phyloP scores from a whole-genome alignment of 768 basidiomycete genomes.

The Suillus alpinus region DNA sequence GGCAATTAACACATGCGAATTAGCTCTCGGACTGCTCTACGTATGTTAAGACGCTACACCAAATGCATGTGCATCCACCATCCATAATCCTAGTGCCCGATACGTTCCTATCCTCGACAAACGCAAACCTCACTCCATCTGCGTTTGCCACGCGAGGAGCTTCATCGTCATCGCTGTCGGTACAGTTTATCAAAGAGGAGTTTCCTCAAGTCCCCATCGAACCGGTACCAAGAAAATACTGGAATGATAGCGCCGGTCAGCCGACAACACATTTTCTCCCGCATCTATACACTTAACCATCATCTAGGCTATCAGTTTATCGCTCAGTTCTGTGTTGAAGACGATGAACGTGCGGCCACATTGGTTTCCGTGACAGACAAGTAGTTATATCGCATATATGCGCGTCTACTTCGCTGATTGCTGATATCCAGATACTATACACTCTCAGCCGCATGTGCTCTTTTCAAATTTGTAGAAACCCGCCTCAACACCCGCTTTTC shows the following conservation, averaged over 20 bases:
- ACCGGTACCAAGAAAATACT: slow-evolving; percentile 73
- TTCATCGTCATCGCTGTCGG: slow-evolving; percentile 54
- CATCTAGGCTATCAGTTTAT: slow-evolving; percentile 61
- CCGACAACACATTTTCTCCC: background rate
- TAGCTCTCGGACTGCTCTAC: slow-evolving; percentile 86
- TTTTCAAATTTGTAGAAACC: slow-evolving; percentile 82
- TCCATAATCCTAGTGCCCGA: slow-evolving; percentile 76
- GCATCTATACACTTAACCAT: background rate
- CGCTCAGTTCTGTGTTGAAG: slow-evolving; percentile 72
- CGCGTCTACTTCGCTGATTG: background rate
- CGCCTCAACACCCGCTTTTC: slow-evolving; percentile 72
- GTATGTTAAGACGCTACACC: slow-evolving; percentile 85
- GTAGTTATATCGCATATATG: slow-evolving; percentile 42
- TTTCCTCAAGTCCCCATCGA: slow-evolving; percentile 68
- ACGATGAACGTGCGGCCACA: slow-evolving; percentile 78
- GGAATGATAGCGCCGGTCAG: slow-evolving; percentile 80
- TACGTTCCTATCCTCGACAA: slow-evolving; percentile 66
- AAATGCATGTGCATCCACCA: slow-evolving; percentile 77
- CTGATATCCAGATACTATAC: slow-evolving; percentile 70
- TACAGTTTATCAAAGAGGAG: slow-evolving; percentile 71
- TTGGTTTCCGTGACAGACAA: slow-evolving; percentile 79
- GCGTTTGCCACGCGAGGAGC: slow-evolving; percentile 44
- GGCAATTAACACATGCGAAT: slow-evolving; percentile 4
- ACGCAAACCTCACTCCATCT: slow-evolving; percentile 34
- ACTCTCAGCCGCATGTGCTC: slow-evolving; percentile 78